Evolutionary conservation across 1,284 basidiomycete genomes (phyloP).

Genomic region (Sporisorium exsertum): DNA sequence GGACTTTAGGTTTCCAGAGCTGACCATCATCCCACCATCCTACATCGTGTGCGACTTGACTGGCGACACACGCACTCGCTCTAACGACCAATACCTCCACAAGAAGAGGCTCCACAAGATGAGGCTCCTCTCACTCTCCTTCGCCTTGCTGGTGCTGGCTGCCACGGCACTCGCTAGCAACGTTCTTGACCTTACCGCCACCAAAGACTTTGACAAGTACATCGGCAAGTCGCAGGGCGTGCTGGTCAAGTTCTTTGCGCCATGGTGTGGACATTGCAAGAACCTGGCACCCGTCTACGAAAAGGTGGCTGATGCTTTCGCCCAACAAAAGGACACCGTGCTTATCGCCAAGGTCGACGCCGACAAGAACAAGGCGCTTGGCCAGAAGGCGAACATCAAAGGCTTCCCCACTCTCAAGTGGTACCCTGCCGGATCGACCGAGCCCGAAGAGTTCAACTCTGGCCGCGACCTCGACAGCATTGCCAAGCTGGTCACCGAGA

Average conservation of each 20-base stretch:
- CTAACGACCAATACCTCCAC: neutral
- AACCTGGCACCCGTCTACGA: conserved; percentile 88
- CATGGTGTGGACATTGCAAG: conserved; percentile 72
- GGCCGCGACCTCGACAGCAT: conserved; percentile 85
- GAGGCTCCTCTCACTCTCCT: conserved; percentile 30
- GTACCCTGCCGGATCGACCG: conserved; percentile 76
- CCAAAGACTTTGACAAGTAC: conserved; percentile 55
- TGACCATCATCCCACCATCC: neutral
- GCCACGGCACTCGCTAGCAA: conserved; percentile 49
- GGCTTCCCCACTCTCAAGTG: conserved; percentile 94
- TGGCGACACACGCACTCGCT: neutral
- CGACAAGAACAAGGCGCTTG: conserved; percentile 82
- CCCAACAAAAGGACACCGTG: conserved; percentile 79
- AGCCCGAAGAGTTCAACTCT: conserved; percentile 79
- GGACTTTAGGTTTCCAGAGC: neutral
- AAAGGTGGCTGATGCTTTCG: conserved; percentile 86
- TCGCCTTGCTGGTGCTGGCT: conserved; percentile 39
- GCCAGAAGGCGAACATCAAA: conserved; percentile 77
- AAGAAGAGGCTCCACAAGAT: conserved; percentile 46
- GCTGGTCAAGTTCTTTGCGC: conserved; percentile 66
- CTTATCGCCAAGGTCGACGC: conserved; percentile 92
- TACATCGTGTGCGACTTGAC: conserved; percentile 11
- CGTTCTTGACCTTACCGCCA: conserved; percentile 64
- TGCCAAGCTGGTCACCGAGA: conserved; percentile 78
- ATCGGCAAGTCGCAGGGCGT: conserved; percentile 58